Conservation (phyloP, 345 rosid genomes). For the Gossypium stocksii region DNA sequence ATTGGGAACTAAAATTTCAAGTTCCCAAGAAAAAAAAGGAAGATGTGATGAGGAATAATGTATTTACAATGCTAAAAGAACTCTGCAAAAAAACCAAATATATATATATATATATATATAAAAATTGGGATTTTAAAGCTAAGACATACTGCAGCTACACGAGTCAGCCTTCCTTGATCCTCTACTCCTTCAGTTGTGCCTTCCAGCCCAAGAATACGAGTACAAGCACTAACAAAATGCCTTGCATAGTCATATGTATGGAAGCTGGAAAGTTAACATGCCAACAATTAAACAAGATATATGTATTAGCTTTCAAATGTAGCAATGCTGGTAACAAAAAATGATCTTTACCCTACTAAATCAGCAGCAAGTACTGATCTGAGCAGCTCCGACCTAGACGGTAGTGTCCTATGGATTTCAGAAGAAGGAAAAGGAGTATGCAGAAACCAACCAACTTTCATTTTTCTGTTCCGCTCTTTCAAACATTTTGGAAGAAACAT, state of each 20-base stretch:
- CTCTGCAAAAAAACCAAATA: neutral
- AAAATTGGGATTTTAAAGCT: neutral
- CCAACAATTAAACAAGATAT: neutral
- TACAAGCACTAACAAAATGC: conserved; percentile 64
- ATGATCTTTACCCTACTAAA: neutral
- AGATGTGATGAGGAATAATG: conserved; percentile 24
- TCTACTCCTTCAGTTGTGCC: conserved; percentile 70
- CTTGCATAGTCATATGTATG: conserved; percentile 62
- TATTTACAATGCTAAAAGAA: neutral
- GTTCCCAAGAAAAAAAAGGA: conserved; percentile 24
- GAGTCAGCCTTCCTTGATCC: conserved; percentile 59
- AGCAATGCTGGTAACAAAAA: neutral
- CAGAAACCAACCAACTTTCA: conserved; percentile 7
- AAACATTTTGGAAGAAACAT: conserved; percentile 8
- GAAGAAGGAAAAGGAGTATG: conserved; percentile 7
- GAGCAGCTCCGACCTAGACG: neutral
- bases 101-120: too few species aligned
- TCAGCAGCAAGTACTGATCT: conserved; percentile 5
- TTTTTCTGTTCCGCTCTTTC: neutral
- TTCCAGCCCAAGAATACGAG: conserved; percentile 62
- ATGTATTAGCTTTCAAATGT: neutral
- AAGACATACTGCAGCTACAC: conserved; percentile 36
- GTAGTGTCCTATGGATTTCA: conserved; percentile 4
- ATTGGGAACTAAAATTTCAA: conserved; percentile 53
- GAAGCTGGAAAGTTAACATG: conserved; percentile 33